These are phyloP conservation scores for Colletotrichum siamense DNA, from an alignment of 2,329 filamentous ascomycete genomes.

Conservation along the genomic window DNA sequence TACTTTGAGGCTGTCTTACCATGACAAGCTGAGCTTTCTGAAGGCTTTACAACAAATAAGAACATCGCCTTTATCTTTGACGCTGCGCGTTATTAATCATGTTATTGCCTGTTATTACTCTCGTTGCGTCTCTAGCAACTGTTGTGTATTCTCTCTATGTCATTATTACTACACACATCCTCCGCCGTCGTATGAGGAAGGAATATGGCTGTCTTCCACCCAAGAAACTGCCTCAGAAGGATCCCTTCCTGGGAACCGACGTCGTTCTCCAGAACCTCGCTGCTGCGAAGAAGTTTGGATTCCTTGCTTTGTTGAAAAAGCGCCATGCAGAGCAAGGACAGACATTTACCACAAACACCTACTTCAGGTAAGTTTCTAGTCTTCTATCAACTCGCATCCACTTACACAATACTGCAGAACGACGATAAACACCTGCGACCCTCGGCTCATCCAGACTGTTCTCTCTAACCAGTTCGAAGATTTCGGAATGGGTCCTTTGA, in stretches of 20 bases:
- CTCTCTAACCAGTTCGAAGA: conserved; percentile 58
- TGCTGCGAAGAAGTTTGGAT: not conserved
- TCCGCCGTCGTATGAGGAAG: conserved; percentile 2
- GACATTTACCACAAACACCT: conserved; percentile 9
- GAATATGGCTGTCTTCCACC: conserved; percentile 5
- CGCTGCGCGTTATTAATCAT: not conserved
- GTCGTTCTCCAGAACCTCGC: conserved; percentile 1
- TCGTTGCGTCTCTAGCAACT: not conserved
- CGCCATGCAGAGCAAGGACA: not conserved
- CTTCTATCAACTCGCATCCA: not conserved
- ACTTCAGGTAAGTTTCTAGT: not conserved
- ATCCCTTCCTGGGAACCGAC: not conserved
- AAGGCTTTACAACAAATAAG: not conserved
- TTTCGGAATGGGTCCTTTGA: conserved; percentile 46
- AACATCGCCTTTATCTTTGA: not conserved
- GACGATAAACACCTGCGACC: conserved; percentile 40
- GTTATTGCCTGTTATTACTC: not conserved
- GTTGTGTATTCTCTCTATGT: not conserved
- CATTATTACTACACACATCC: not conserved
- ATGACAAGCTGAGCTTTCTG: not conserved
- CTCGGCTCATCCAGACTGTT: conserved; percentile 59
- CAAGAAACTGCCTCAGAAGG: conserved; percentile 2
- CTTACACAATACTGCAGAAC: not conserved
- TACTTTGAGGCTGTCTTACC: not conserved
- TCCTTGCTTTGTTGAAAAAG: not conserved